These are phyloP conservation scores for Wakefieldia striispora DNA, from an alignment of 768 basidiomycete genomes.

Conservation along the genomic window DNA sequence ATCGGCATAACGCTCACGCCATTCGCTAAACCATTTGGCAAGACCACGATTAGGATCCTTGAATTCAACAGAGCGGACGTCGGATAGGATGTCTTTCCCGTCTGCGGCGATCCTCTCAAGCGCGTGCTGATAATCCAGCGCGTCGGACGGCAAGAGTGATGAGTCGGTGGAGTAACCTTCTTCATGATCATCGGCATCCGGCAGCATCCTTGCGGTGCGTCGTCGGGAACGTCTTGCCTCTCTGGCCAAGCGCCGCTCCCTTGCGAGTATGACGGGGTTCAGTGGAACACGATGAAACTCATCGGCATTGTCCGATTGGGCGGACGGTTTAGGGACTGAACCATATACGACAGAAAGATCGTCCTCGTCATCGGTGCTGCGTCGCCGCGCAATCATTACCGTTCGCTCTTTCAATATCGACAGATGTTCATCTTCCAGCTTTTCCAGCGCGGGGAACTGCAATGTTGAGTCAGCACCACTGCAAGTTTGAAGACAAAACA, in stretches of 20 bases:
- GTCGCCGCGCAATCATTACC: slow-evolving; percentile 65
- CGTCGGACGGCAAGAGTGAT: slow-evolving; percentile 62
- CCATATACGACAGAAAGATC: slow-evolving; percentile 75
- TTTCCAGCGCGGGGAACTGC: slow-evolving; percentile 77
- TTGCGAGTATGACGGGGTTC: slow-evolving; percentile 44
- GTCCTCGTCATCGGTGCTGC: slow-evolving; percentile 75
- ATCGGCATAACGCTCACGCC: slow-evolving; percentile 76
- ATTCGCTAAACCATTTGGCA: slow-evolving; percentile 60
- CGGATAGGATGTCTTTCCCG: slow-evolving; percentile 61
- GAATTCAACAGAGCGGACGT: slow-evolving; percentile 85
- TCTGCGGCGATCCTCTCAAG: slow-evolving; percentile 50
- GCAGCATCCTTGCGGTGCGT: slow-evolving; percentile 26
- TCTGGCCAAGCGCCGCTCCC: slow-evolving; percentile 61
- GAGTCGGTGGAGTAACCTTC: slow-evolving; percentile 91
- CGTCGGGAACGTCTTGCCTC: slow-evolving; percentile 51
- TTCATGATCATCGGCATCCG: slow-evolving; percentile 39
- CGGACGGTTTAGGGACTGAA: slow-evolving; percentile 35
- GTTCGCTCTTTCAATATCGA: slow-evolving; percentile 72
- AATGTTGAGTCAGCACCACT: not conserved
- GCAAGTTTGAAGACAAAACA: slow-evolving; percentile 3
- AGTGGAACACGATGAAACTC: slow-evolving; percentile 57
- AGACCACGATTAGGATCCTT: slow-evolving; percentile 74
- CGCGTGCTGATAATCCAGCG: slow-evolving; percentile 66
- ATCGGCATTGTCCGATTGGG: slow-evolving; percentile 48
- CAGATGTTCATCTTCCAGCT: slow-evolving; percentile 70